Evolutionary conservation across 2,329 filamentous ascomycete species (phyloP), one percentile per base, ranked within the genome.

Genomic region (Penicillium sp.): DNA sequence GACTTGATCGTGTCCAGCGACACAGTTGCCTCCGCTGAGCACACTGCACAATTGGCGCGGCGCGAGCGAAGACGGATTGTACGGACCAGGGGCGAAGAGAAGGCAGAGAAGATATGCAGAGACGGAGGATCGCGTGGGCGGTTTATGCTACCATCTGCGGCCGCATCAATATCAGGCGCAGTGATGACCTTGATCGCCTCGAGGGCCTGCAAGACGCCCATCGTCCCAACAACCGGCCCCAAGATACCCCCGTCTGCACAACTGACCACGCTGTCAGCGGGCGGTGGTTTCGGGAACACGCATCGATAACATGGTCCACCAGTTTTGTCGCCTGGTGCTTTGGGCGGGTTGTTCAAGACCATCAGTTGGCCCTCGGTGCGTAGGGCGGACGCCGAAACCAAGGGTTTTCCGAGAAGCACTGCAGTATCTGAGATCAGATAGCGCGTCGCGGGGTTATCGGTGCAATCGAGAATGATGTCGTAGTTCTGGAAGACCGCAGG

Each of bases 211-310:
- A 97, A 75, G 0, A 96, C 86, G 7, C 94, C 94, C 90, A 99
- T 97, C 0, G 86, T 81, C 0, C 94, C 94, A 0, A 99, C 94
- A 0, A 97, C 91, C 0, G 94, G 92, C 0, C 94, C 94, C 1
- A 99, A 67, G 8, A 99, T 91, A 0, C 94, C 94, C 9, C 92
- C 93, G 70, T 99, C 94, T 38, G 92, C 91, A 67, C 94, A 99
- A 56, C 87, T 91, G 1, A 90, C 80, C 0, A 97, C 87, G 53
- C 84, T 91, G 39, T 89, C 89, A 0, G 90, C 84, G 0, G 93
- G 91, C 0, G 94, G 92, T 0, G 94, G 92, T 35, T 82, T 87
- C 0, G 91, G 92, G 64, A 96, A 99, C 11, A 97, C 83, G 68
- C 94, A 99, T 39, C 94, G 83, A 73, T 99, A 99, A 73, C 94